phyloP scores from a whole-genome alignment of 805 yeast species.

The Zygosaccharomyces bisporus region DNA sequence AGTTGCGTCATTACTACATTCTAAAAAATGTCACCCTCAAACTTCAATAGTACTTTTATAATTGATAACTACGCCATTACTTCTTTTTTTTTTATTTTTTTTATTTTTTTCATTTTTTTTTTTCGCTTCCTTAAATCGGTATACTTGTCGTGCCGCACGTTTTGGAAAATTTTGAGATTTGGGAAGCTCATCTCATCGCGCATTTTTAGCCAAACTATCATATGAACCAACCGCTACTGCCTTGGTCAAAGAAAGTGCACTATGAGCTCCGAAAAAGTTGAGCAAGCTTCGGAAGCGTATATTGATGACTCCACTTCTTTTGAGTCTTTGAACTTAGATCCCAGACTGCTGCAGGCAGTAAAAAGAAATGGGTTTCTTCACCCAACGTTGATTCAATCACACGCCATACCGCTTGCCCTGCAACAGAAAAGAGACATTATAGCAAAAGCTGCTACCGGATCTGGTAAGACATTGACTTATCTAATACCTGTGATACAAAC shows the following conservation, averaged over 20 bases:
- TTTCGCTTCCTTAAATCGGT: background rate
- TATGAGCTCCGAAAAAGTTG: conserved; percentile 35
- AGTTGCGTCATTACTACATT: too few relatives aligned
- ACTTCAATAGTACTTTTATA: too few relatives aligned
- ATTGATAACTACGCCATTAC: too few relatives aligned
- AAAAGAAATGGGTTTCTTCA: conserved; percentile 72
- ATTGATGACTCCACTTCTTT: conserved; percentile 69
- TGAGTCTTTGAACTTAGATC: conserved; percentile 74
- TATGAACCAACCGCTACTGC: background rate
- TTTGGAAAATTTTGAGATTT: conserved; percentile 9
- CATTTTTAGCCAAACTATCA: conserved; percentile 6
- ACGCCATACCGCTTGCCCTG: conserved; percentile 87
- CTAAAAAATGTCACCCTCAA: too few relatives aligned
- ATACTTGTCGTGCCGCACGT: conserved; percentile 11
- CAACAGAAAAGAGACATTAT: conserved; percentile 88
- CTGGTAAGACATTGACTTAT: conserved; percentile 94
- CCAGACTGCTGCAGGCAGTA: conserved; percentile 80
- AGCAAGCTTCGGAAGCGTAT: conserved; percentile 55
- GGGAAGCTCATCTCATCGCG: conserved; percentile 32
- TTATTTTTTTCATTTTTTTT: background rate
- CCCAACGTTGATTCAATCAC: conserved; percentile 88
- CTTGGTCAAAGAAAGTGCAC: background rate
- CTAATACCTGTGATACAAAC: conserved; percentile 81
- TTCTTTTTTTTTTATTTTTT: background rate
- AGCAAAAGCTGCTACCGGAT: conserved; percentile 92